Evolutionary conservation across 1,284 basidiomycete species (phyloP).

Genomic region (Ceratobasidium sp.): DNA sequence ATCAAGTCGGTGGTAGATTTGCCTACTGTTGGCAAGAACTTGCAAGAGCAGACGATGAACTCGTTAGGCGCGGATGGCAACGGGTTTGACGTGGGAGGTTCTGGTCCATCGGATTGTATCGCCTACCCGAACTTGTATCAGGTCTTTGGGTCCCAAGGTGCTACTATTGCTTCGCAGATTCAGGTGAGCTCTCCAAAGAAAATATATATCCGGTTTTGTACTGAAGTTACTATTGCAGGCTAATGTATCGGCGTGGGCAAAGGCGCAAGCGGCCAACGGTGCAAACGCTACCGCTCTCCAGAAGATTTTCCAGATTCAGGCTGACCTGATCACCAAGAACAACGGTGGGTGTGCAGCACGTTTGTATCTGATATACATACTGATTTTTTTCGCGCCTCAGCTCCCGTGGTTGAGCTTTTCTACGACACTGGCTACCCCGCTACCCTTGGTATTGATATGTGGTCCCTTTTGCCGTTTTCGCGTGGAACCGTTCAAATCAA

Average conservation of each 20-base stretch:
- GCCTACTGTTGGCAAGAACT: conserved; percentile 43
- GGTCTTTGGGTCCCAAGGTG: conserved; percentile 51
- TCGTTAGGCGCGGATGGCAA: conserved; percentile 45
- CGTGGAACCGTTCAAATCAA: conserved; percentile 66
- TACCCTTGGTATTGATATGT: conserved; percentile 65
- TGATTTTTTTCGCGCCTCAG: conserved; percentile 53
- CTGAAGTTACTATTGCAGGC: conserved; percentile 53
- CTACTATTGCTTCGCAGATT: conserved; percentile 17
- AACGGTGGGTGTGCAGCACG: conserved; percentile 56
- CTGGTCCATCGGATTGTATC: conserved; percentile 63
- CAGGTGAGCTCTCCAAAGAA: conserved; percentile 51
- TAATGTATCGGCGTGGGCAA: conserved; percentile 59
- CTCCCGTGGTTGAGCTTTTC: conserved; percentile 62
- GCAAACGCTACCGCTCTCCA: conserved; percentile 61
- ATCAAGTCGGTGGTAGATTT: conserved; percentile 36
- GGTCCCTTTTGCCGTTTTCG: conserved; percentile 70
- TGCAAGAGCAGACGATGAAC: conserved; percentile 46
- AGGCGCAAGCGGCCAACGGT: conserved; percentile 61
- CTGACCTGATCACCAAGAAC: conserved; percentile 63
- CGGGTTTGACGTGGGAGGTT: conserved; percentile 53
- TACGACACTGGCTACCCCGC: conserved; percentile 63
- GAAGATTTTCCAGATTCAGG: conserved; percentile 63
- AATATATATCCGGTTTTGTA: conserved; percentile 52
- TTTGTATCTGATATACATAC: conserved; percentile 40
- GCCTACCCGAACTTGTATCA: conserved; percentile 66